Evolutionary conservation across 2,329 filamentous ascomycete species (phyloP).

Genomic region (Lithohypha guttulata): DNA sequence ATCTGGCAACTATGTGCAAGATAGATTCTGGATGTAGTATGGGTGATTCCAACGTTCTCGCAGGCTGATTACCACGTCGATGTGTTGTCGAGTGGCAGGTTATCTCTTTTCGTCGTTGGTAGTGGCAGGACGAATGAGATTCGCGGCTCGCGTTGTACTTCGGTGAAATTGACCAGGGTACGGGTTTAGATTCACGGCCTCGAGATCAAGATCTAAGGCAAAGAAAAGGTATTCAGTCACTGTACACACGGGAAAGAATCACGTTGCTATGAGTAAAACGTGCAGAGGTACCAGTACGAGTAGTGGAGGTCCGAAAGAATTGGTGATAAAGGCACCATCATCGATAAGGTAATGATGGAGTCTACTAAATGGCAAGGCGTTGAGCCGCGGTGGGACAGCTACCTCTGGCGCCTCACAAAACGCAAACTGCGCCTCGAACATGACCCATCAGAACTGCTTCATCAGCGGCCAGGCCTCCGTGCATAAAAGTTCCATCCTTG

Average conservation of each 20-base stretch:
- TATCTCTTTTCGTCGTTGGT: neutral
- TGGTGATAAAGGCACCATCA: slow-evolving; percentile 7
- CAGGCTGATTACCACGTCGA: neutral
- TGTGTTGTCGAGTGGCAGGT: slow-evolving; percentile 1
- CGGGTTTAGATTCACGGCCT: no score
- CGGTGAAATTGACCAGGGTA: neutral
- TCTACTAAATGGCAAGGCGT: neutral
- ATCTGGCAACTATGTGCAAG: no score
- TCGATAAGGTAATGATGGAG: slow-evolving; percentile 6
- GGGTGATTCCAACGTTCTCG: neutral
- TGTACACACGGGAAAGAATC: no score
- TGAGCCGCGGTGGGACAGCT: slow-evolving; percentile 5
- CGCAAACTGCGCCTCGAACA: neutral
- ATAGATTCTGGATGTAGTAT: neutral
- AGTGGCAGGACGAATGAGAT: slow-evolving; percentile 8
- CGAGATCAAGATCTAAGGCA: no score
- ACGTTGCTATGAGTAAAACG: no score
- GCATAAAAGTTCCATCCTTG: no score
- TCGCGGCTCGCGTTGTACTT: neutral
- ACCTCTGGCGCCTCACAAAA: slow-evolving; percentile 1
- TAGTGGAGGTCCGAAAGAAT: slow-evolving; percentile 17
- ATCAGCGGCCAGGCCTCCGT: no score
- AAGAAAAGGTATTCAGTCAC: no score
- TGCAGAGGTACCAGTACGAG: no score
- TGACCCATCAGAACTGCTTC: no score